Conservation (phyloP, 2,329 filamentous ascomycete genomes). For the Xylariaceae sp. region DNA sequence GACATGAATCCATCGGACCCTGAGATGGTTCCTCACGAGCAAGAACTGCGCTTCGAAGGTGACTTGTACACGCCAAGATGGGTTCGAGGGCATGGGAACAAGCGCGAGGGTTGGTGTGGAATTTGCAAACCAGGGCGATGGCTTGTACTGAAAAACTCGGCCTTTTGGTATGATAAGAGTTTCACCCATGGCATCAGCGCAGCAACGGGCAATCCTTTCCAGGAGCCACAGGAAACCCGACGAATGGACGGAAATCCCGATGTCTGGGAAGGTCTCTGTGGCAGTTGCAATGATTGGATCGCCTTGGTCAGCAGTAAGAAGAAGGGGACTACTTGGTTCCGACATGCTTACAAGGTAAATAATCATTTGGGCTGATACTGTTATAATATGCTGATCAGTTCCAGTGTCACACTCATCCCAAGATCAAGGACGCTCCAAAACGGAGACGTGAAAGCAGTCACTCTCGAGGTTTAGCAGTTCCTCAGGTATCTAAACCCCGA, state of each 20-base stretch:
- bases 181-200: constrained; percentile 86
- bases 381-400: constrained; percentile 20
- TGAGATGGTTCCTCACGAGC: constrained; percentile 72
- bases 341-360: constrained; percentile 78
- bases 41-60: constrained; percentile 72
- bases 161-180: constrained; percentile 91
- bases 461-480: constrained; percentile 38
- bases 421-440: constrained; percentile 68
- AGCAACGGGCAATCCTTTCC: constrained; percentile 73
- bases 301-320: constrained; percentile 81
- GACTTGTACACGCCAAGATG: constrained; percentile 81
- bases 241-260: constrained; percentile 77
- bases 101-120: constrained; percentile 85
- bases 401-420: constrained; percentile 67
- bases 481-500: constrained; percentile 46
- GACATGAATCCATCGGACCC: constrained; percentile 79
- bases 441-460: constrained; percentile 61
- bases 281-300: constrained; percentile 77
- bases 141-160: constrained; percentile 85
- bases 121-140: constrained; percentile 83
- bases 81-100: constrained; percentile 82
- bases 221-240: constrained; percentile 69
- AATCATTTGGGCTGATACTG: too few species aligned
- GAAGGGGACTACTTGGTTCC: constrained; percentile 89
- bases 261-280: constrained; percentile 76